Base-by-base conservation (phyloP, 1,284 basidiomycete genomes). In the Melampsora occidentalis region DNA sequence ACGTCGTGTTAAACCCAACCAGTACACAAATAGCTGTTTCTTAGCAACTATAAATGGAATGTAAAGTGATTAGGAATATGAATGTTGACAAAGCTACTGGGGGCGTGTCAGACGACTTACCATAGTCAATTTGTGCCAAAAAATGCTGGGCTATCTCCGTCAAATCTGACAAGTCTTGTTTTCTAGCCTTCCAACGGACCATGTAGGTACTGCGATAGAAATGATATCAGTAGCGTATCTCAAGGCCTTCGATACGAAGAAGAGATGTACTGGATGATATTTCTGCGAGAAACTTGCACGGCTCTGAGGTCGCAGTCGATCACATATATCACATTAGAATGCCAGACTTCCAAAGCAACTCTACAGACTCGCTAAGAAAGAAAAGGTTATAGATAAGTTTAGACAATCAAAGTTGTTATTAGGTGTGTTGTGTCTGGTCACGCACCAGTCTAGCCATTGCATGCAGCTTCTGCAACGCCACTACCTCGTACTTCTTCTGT, bases 381-480 rank as follows among this genome's bases (percentile, higher is more conserved):
- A 18, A 25, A 46, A 46, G 42, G 14, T 46, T 4, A 16, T 46
- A 46, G 10, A 46, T 46, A 46, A 46, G 42, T 46, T 16, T 46
- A 46, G 42, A 14, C 12, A 46, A 46, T 12, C 42, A 46, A 46
- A 46, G 10, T 16, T 2, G 12, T 12, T 46, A 46, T 46, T 14
- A 12, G 14, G 10, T 16, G 42, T 46, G 14, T 12, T 46, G 42
- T 14, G 42, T 4, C 46, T 42, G 53, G 20, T 57, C 59, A 10
- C 39, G 51, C 46, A 62, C 28, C 31, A 59, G 42, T 42, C 46
- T 59, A 59, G 53, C 10, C n/a, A 59, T 59, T 10, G 18, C n/a
- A 18, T 59, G 53, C 53, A 59, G n/a, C 53, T 59, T 59, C 53
- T 59, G 53, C n/a, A 59, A 59, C n/a, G 53, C 53, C 4, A 59